Evolutionary conservation across 805 yeast species (phyloP).

Genomic region (Candida pini): DNA sequence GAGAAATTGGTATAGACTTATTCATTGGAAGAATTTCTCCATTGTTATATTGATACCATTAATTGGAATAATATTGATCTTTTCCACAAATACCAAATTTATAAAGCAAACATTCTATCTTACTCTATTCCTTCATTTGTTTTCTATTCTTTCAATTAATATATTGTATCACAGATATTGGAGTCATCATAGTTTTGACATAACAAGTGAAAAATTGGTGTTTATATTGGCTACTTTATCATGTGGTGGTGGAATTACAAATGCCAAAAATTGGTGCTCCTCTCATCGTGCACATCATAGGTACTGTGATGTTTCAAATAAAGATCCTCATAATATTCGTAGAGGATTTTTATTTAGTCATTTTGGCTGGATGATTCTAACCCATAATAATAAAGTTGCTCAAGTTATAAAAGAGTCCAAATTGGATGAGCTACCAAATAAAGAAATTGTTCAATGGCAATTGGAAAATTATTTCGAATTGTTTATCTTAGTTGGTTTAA

Average conservation of each 20-base stretch:
- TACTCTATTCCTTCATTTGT: conserved; percentile 47
- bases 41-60: conserved; percentile 54
- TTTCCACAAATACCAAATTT: conserved; percentile 7
- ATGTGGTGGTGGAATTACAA: conserved; percentile 70
- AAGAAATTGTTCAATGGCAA: conserved; percentile 58
- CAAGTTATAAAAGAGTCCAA: conserved; percentile 34
- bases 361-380: conserved; percentile 79
- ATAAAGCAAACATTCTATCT: conserved; percentile 38
- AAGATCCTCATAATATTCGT: conserved; percentile 82
- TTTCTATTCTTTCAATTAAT: conserved; percentile 68
- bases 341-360: conserved; percentile 80
- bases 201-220: conserved; percentile 39
- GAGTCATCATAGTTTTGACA: conserved; percentile 53
- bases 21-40: conserved; percentile 68
- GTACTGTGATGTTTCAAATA: conserved; percentile 71
- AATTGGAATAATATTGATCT: conserved; percentile 13
- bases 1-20: conserved; percentile 63
- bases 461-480: conserved; percentile 61
- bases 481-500: conserved; percentile 38
- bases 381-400: conserved; percentile 52
- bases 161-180: conserved; percentile 80
- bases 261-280: conserved; percentile 73
- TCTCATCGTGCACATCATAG: conserved; percentile 89
- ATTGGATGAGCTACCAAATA: conserved; percentile 61
- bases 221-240: conserved; percentile 55